Base-by-base conservation (phyloP, 371 early-diverging fungal genomes). In the Rhizomucor pusillus region DNA sequence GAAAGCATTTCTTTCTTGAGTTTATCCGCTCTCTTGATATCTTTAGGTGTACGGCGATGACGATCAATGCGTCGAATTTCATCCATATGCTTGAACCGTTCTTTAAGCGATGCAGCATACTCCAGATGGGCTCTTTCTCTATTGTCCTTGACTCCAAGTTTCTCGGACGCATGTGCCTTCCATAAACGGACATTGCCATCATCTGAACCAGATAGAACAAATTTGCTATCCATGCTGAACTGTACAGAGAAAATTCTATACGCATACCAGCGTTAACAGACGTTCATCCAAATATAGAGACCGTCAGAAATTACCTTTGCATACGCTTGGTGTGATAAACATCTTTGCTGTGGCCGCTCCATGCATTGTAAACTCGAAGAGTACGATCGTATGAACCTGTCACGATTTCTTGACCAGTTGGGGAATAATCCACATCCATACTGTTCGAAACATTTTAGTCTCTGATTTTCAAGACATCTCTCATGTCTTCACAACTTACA, bases 261-360 rank as follows among this genome's bases (percentile, higher is more conserved):
- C 2, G 33, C 14, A 37, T 3, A 18, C 39, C n/a, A 11, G n/a
- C 14, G 39, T 41, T 19, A 44, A 22, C 9, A 48, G 19, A 10
- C 2, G 20, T 54, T 20, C 25, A 50, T 19, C 18, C 43, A 19
- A 7, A 19, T 12, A 22, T 45, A 16, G 25, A 6, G 20, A 16
- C 12, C 20, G n/a, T 18, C 14, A 16, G 23, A 29, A 36, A 3
- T 2, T 71, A 63, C 66, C 87, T 79, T 66, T 91, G 95, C 99
- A 99, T 99, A 58, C 99, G 93, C 71, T 94, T 92, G 36, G 98
- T 97, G 72, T 99, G 98, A 75, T 99, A 99, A 44, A 96, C 85
- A 64, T 99, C 99, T 57, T 93, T 85, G 54, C 90, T 86, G 66
- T 90, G 92, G 9, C 96, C 93, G 19, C 85, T 79, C 18, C 85